These are phyloP conservation scores for Yarrowia sp. DNA, from an alignment of 805 yeast species.

Conservation along the genomic window DNA sequence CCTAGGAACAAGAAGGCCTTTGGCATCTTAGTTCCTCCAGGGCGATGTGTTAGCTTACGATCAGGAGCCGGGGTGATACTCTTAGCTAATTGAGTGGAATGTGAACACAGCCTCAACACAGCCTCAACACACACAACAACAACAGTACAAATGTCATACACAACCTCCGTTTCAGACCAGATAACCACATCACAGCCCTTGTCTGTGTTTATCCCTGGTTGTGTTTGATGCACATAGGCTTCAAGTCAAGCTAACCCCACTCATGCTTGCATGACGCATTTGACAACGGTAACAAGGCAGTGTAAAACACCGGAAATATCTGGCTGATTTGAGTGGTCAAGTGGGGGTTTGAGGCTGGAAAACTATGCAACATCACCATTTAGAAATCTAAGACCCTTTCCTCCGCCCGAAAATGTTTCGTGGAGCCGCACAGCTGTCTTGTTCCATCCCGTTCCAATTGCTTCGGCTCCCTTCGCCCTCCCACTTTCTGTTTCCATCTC, in stretches of 20 bases:
- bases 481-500: constrained; percentile 1
- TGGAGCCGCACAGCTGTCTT: background rate
- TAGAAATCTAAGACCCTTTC: background rate
- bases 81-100: too few species aligned
- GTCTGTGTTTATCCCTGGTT: background rate
- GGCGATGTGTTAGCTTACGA: too few species aligned
- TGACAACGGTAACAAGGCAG: constrained; percentile 11
- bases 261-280: constrained; percentile 22
- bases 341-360: background rate
- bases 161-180: too few species aligned
- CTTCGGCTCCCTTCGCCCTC: background rate
- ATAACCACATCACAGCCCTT: background rate
- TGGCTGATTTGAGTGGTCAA: background rate
- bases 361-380: background rate
- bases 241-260: constrained; percentile 21
- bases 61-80: too few species aligned
- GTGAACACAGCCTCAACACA: too few species aligned
- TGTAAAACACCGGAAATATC: background rate
- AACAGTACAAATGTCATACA: too few species aligned
- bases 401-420: background rate
- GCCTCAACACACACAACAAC: too few species aligned
- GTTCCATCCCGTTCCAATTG: background rate
- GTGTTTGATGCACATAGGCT: background rate
- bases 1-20: too few species aligned
- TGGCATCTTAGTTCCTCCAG: background rate